Base-by-base conservation (phyloP, 1,284 basidiomycete species). In the Veloboletus limbatus region DNA sequence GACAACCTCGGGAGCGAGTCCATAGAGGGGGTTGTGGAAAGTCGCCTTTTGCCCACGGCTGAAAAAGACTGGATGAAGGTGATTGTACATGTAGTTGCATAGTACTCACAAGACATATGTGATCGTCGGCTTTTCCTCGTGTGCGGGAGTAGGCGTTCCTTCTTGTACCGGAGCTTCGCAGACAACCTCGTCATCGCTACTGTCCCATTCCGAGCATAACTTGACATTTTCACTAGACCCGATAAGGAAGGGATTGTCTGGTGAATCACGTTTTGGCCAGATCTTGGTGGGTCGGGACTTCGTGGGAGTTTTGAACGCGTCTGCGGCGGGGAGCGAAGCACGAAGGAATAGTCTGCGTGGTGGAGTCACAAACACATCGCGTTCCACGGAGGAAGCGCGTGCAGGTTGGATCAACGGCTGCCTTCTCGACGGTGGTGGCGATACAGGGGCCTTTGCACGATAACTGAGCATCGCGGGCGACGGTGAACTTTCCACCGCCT, bases 231-330 rank as follows among this genome's bases (percentile, higher is more conserved):
- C 47, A 32, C 32, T 44, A 3, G 56, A 54, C 14, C 58, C 63
- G 10, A 54, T 58, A 5, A 79, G 67, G 66, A 79, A 79, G 0
- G 77, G 77, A 31, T 79, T 79, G 48, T 78, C 69, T 4, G 76
- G 75, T 6, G 77, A 76, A 57, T 79, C 77, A 14, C 77, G 75
- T 47, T 65, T 60, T 20, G 65, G 75, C 58, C 53, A 60, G 41
- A 56, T 54, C 33, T 55, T 63, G 7, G 40, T 54, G 18, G 22
- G 40, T 37, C 54, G 48, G 7, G 49, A 13, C 25, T 66, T 65
- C 28, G 45, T 47, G 37, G 53, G 57, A 40, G 55, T 56, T 47
- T 54, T 54, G 46, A 59, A 54, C 17, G 21, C 21, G 26, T 44
- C 30, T 31, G 17, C 36, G 22, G 24, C 17, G n/a, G 41, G 47